Evolutionary conservation across 192 early-diverging fungal species (phyloP), one percentile per base, ranked within the genome.

Genomic region (Coemansia sp.): DNA sequence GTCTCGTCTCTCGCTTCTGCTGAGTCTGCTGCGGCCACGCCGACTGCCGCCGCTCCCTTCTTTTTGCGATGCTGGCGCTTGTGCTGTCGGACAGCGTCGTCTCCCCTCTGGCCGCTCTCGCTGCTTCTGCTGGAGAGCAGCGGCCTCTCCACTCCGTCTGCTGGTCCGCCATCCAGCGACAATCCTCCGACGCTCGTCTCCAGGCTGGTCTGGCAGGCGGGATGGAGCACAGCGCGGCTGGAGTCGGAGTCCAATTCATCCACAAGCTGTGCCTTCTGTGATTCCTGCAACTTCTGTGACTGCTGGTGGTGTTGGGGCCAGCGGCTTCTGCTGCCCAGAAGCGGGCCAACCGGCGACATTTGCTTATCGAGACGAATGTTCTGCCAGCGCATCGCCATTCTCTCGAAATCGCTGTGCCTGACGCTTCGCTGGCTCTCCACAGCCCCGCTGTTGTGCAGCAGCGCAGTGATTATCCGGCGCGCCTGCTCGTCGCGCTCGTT

Each of bases 321-420:
- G 17, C 37, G 57, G n/a, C 25, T 59, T 8, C 10, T 7, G 48
- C 48, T 12, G 59, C 59, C 59, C 57, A 13, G 13, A 4, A 71
- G 63, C 4, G 69, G 69, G 11, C 69, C 69, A 13, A 71, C 63
- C 14, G 69, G 69, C 61, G 69, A 71, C 2, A 46, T 56, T 17
- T 48, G n/a, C 56, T 42, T 42, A 17, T 51, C 41, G 6, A 22
- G 17, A 16, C 69, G 53, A 56, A 71, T 64, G 41, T 64, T 71
- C 48, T 71, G 69, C 69, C 69, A 71, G 39, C 69, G 61, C 69
- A 71, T 64, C 46, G 69, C 69, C 69, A 71, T 59, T 32, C 54
- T 63, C 57, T 71, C 69, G 60, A 71, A 64, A 32, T 22, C 44
- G 13, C 50, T 41, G 32, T 14, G 16, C 60, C 16, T 4, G 60